phyloP scores from a whole-genome alignment of 768 basidiomycete species.

The Hypholoma sublateritium region DNA sequence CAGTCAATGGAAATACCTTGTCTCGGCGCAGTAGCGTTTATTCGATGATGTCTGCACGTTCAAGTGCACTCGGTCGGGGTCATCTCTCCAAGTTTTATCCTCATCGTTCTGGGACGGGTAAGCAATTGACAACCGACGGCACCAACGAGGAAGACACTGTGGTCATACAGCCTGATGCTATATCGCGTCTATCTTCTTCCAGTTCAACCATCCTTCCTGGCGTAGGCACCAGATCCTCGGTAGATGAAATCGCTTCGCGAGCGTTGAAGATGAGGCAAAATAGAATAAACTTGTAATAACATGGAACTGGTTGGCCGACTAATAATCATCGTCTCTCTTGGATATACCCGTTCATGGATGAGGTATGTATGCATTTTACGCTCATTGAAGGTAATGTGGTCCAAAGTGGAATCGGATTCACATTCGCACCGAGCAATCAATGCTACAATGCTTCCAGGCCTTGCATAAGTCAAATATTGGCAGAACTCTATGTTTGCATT shows the following conservation, averaged over 20 bases:
- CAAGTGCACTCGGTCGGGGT: background rate
- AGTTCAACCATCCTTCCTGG: conserved; percentile 8
- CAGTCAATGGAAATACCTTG: background rate
- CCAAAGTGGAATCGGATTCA: too few species aligned
- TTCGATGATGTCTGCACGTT: conserved; percentile 11
- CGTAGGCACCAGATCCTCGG: background rate
- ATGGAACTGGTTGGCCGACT: background rate
- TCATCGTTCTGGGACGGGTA: background rate
- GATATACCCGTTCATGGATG: too few species aligned
- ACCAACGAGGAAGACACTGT: conserved; percentile 12
- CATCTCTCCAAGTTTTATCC: background rate
- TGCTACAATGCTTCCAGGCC: too few species aligned
- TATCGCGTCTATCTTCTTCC: conserved; percentile 12
- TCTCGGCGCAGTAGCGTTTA: conserved; percentile 16
- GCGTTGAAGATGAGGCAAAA: conserved; percentile 5
- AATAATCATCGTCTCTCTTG: background rate
- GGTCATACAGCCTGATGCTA: conserved; percentile 15
- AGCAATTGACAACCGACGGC: background rate
- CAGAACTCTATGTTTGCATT: too few species aligned
- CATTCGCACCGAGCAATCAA: too few species aligned
- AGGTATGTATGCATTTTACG: too few species aligned
- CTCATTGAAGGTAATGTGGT: too few species aligned
- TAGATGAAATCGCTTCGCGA: conserved; percentile 4
- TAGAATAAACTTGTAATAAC: background rate
- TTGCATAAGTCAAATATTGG: too few species aligned